Evolutionary conservation across 768 basidiomycete species (phyloP), one percentile per base, ranked within the genome.

Genomic region (Polyporus arcularius): DNA sequence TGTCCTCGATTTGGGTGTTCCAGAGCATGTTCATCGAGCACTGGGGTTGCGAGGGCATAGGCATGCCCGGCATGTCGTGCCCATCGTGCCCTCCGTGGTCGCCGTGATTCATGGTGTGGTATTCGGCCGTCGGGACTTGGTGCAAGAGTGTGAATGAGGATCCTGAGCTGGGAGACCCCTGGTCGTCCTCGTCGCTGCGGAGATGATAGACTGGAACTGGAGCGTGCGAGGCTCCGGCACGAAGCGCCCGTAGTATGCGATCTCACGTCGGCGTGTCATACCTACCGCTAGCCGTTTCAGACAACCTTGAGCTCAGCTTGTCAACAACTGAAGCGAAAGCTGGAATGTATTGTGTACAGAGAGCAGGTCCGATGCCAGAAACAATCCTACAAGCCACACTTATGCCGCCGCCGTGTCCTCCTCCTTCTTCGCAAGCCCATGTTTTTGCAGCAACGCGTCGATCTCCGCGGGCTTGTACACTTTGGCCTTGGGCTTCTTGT

Each of bases 391-490:
- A 51, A 39, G 53, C 31, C 55, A 50, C 32, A 21, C 16, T 62
- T 35, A 55, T 30, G 57, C 54, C 40, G 83, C 68, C 72, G 84
- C 89, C 11, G 85, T 73, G 68, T 93, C 91, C 62, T 93, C 90
- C 54, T 88, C 85, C 75, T 94, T 94, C 82, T 96, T 96, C 65
- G 84, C 92, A 53, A 97, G 76, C 31, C 89, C 92, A 65, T 95
- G 87, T 64, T 87, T 79, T 67, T 82, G 75, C 60, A 98, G 79
- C 64, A 98, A 75, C 9, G 85, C 88, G 70, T 97, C 94, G 58
- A 97, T 89, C 77, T 98, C 95, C 16, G 86, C 75, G 21, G 95
- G 92, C 62, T 84, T 83, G 78, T 91, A 98, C 67, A 98, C 96
- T 83, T 93, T 96, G 43, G 94, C 93, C 70, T 86, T 85, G 2